Conservation (phyloP, 345 rosid species). For the Clausena lansium region DNA sequence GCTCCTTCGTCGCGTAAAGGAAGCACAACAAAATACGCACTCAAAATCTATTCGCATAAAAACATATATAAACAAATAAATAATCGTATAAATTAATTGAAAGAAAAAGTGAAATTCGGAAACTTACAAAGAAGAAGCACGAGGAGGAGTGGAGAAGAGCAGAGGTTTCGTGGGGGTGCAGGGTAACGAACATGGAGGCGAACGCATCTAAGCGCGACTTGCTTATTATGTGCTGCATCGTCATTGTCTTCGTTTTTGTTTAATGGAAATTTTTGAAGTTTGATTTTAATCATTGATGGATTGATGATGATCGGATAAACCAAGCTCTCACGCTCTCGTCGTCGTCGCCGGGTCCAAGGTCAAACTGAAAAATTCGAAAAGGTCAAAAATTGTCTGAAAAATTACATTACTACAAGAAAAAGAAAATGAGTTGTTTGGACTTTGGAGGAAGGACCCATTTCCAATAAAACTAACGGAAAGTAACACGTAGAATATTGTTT, state of each 20-base stretch:
- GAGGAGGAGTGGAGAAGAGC: conserved; percentile 71
- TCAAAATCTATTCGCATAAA: conserved; percentile 53
- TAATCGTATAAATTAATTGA: too few relatives aligned
- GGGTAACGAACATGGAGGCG: conserved; percentile 62
- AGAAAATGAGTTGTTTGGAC: not conserved
- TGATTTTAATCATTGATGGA: not conserved
- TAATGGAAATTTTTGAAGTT: not conserved
- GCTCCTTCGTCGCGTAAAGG: conserved; percentile 94
- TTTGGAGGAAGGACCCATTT: not conserved
- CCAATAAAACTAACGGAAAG: not conserved
- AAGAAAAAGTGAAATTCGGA: not conserved
- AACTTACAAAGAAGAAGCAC: conserved; percentile 86
- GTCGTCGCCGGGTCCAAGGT: not conserved
- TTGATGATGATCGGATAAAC: not conserved
- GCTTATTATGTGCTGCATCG: conserved; percentile 1
- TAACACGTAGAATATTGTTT: not conserved
- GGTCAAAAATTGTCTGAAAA: not conserved
- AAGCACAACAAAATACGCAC: conserved; percentile 86
- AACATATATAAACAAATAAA: not conserved
- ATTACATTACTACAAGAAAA: not conserved
- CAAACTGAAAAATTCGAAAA: not conserved
- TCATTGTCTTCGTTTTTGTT: not conserved
- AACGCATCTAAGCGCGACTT: conserved; percentile 50
- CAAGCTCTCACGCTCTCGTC: not conserved
- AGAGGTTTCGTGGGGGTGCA: conserved; percentile 79